phyloP scores from a whole-genome alignment of 2,329 filamentous ascomycete genomes.

The Pyricularia grisea region DNA sequence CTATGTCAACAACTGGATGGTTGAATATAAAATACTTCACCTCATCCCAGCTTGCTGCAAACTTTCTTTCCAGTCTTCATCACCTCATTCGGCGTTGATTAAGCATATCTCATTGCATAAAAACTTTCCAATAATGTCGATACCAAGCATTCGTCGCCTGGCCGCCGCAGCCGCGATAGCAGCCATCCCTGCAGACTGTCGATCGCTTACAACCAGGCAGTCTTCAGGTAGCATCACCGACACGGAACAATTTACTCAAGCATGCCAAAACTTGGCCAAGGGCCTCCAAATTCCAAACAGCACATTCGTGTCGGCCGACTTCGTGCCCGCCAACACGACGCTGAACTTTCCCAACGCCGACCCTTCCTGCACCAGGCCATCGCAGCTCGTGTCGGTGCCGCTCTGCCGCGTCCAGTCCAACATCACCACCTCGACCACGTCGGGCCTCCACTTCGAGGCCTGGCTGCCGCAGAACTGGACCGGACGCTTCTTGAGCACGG shows the following conservation, averaged over 20 bases:
- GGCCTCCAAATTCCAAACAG: neutral
- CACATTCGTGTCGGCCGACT: neutral
- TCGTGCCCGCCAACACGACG: conserved; percentile 1
- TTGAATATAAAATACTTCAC: neutral
- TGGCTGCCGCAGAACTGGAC: conserved; percentile 38
- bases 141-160: neutral
- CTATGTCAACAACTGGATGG: neutral
- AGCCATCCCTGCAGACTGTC: neutral
- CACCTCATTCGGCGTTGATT: neutral
- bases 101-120: neutral
- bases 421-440: conserved; percentile 22
- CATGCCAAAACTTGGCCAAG: neutral
- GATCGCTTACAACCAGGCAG: neutral
- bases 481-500: conserved; percentile 34
- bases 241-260: neutral
- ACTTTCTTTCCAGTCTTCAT: neutral
- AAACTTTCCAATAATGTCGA: neutral
- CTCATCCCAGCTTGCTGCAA: neutral
- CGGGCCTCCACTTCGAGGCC: conserved; percentile 34
- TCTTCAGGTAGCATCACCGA: neutral
- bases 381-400: conserved; percentile 7
- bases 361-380: conserved; percentile 6
- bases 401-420: conserved; percentile 18
- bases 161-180: neutral
- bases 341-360: conserved; percentile 7